Conservation (phyloP, 495 filamentous ascomycete species). For the Hypoxylon rickii region DNA sequence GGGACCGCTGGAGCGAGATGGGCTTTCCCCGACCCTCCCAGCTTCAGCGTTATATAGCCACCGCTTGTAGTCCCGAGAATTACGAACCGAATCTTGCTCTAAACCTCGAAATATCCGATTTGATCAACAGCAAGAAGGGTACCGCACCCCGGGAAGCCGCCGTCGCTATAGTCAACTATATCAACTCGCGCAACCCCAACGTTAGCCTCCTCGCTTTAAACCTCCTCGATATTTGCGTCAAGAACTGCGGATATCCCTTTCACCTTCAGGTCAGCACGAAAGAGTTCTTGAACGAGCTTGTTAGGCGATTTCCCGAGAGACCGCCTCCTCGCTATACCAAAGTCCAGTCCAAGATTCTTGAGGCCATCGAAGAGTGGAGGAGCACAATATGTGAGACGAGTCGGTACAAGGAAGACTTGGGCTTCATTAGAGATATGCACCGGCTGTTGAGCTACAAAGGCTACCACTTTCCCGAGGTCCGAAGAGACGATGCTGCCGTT, state of each 20-base stretch:
- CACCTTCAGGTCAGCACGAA: constrained; percentile 98
- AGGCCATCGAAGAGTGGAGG: constrained; percentile 98
- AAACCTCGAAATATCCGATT: constrained; percentile 93
- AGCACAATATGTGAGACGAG: constrained; percentile 97
- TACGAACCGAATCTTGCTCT: constrained; percentile 96
- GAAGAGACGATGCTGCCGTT: constrained; percentile 92
- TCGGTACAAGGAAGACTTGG: constrained; percentile 93
- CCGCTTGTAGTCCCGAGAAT: constrained; percentile 93
- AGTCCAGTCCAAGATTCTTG: constrained; percentile 89
- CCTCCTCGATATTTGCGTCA: constrained; percentile 97
- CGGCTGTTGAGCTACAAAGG: constrained; percentile 93
- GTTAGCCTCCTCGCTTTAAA: constrained; percentile 86
- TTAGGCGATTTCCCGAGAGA: constrained; percentile 92
- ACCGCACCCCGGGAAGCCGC: constrained; percentile 96
- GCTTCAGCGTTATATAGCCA: constrained; percentile 92
- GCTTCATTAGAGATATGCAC: constrained; percentile 98
- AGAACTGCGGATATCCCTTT: constrained; percentile 99
- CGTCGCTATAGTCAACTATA: constrained; percentile 87
- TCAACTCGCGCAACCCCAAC: constrained; percentile 96
- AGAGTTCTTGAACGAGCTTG: constrained; percentile 98
- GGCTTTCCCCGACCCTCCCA: constrained; percentile 78
- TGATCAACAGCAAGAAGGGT: constrained; percentile 98
- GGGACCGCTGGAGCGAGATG: constrained; percentile 90
- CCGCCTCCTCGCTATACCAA: constrained; percentile 83
- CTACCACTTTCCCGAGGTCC: constrained; percentile 90